Evolutionary conservation across 2,329 filamentous ascomycete genomes (phyloP).

Genomic region (Aspergillus tubingensis): DNA sequence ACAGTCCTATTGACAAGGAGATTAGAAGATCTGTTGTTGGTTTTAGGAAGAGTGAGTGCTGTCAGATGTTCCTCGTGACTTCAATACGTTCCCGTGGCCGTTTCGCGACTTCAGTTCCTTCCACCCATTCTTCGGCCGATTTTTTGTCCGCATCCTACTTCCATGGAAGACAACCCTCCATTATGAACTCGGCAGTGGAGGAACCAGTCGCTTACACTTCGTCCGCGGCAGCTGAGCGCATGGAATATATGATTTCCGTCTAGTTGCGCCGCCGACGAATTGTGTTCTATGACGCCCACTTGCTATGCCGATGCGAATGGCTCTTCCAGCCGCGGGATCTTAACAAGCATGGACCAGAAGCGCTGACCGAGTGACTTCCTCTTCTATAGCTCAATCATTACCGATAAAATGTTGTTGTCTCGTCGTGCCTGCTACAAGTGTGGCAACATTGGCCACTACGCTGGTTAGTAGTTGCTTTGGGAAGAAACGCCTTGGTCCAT

Average conservation of each 20-base stretch:
- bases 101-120: slow-evolving; percentile 9
- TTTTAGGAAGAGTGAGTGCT: slow-evolving; percentile 34
- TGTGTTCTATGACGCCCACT: neutral
- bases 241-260: neutral
- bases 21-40: slow-evolving; percentile 25
- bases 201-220: neutral
- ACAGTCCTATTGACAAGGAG: slow-evolving; percentile 27
- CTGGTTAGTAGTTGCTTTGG: slow-evolving; percentile 45
- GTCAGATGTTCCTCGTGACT: slow-evolving; percentile 13
- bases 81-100: slow-evolving; percentile 8
- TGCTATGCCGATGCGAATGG: neutral
- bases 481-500: slow-evolving; percentile 50
- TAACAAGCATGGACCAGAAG: slow-evolving; percentile 3
- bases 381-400: slow-evolving; percentile 21
- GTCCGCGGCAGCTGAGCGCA: neutral
- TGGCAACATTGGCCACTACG: slow-evolving; percentile 75
- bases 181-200: neutral
- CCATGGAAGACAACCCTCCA: neutral
- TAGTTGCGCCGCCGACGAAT: neutral
- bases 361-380: slow-evolving; percentile 18
- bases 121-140: neutral
- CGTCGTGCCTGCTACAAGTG: slow-evolving; percentile 78
- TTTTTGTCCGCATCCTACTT: neutral
- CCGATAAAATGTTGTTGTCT: slow-evolving; percentile 71
- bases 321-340: neutral